Conservation (phyloP, 73 alveolate genomes). For the Paramecium octaurelia region DNA sequence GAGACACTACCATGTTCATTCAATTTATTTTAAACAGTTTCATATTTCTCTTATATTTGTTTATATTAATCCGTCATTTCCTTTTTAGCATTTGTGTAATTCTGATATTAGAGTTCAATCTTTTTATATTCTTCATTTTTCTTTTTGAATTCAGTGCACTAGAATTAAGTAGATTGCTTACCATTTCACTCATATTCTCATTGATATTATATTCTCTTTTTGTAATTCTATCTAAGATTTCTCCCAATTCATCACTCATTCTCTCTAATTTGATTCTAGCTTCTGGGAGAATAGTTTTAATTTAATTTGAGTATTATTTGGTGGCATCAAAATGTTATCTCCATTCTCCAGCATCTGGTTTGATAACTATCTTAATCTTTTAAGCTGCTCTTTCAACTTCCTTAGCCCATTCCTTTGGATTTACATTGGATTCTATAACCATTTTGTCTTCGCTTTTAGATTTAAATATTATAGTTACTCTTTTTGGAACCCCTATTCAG, state of each 20-base stretch:
- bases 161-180: neutral
- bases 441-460: conserved; percentile 45
- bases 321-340: conserved; percentile 57
- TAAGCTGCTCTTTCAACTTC: conserved; percentile 61
- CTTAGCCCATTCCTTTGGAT: conserved; percentile 58
- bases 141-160: conserved; percentile 45
- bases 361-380: conserved; percentile 36
- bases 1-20: conserved; percentile 58
- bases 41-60: conserved; percentile 46
- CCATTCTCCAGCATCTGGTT: conserved; percentile 63
- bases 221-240: conserved; percentile 51
- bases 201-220: conserved; percentile 58
- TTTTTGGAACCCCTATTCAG: conserved; percentile 20
- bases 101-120: conserved; percentile 26
- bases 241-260: conserved; percentile 51
- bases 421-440: conserved; percentile 50
- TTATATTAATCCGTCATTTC: conserved; percentile 51
- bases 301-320: conserved; percentile 25
- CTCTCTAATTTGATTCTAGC: conserved; percentile 55
- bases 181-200: conserved; percentile 43
- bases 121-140: conserved; percentile 58
- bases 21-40: conserved; percentile 15
- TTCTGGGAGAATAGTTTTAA: conserved; percentile 49
- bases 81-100: conserved; percentile 25
- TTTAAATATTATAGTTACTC: conserved; percentile 32